Conservation (phyloP, 2,329 filamentous ascomycete species). For the Corinectria fuckeliana region DNA sequence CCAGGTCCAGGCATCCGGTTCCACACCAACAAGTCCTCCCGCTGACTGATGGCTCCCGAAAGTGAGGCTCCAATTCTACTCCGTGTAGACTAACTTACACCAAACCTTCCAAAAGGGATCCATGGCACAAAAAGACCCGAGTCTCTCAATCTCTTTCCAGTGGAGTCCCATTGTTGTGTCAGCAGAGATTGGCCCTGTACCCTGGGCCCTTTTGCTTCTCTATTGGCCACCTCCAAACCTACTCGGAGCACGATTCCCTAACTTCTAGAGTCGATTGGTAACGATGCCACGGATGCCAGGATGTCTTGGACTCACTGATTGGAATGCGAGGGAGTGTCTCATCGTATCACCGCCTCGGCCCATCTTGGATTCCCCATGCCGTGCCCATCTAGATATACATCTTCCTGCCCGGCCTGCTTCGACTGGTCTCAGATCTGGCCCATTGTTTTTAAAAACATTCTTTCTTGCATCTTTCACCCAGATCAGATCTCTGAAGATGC, state of each 20-base stretch:
- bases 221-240: conserved; percentile 9
- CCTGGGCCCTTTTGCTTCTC: conserved; percentile 13
- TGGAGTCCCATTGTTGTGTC: conserved; percentile 17
- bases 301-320: conserved; percentile 1
- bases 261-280: conserved; percentile 26
- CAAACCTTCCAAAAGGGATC: conserved; percentile 8
- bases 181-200: conserved; percentile 27
- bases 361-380: conserved; percentile 29
- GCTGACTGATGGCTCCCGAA: background rate
- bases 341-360: conserved; percentile 27
- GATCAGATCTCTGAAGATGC: conserved; percentile 16
- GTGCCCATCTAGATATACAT: conserved; percentile 17
- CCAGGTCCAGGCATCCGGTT: conserved; percentile 4
- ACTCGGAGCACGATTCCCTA: conserved; percentile 12
- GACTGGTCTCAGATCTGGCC: conserved; percentile 34
- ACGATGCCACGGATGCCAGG: background rate
- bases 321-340: conserved; percentile 24
- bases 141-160: conserved; percentile 9
- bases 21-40: conserved; percentile 11
- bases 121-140: conserved; percentile 7
- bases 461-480: conserved; percentile 13
- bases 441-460: conserved; percentile 14
- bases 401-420: conserved; percentile 9
- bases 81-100: no score
- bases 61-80: conserved; percentile 17